Base-by-base conservation (phyloP, 768 basidiomycete species). In the Podaxis rugospora region DNA sequence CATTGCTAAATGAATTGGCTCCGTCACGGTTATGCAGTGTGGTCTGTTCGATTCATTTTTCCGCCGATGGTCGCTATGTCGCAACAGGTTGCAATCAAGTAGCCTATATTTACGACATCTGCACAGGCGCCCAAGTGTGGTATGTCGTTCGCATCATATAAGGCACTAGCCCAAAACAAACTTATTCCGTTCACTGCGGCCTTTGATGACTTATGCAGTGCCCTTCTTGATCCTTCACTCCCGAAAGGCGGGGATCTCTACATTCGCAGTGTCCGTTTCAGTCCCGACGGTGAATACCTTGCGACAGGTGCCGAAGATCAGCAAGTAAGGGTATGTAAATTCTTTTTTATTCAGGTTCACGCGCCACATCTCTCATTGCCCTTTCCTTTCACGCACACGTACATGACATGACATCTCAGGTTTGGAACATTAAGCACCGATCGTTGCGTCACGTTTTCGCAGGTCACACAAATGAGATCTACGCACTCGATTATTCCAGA, bases 221-320 rank as follows among this genome's bases (percentile, higher is more conserved):
- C 59, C 54, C 46, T 58, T 63, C 32, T 53, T 25, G 35, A 59
- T 23, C 73, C 72, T 40, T 70, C 72, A 23, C 66, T 75, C 18
- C 62, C 69, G 0, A 73, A 75, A 56, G 72, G 75, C 1, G 69
- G 70, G 10, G 75, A 77, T 55, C 60, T 74, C 16, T 77, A 76
- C 52, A 75, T 76, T 55, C 73, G 93, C 51, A 91, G 90, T 67
- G 90, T 93, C 16, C 59, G 90, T 62, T 96, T 97, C 76, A 96
- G 93, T 55, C 91, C 93, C 13, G 95, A 98, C 72, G 93, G 95
- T 27, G 93, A 92, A 72, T 87, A 81, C 63, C 83, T 98, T 35
- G 96, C 96, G 32, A 98, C 96, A 3, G 96, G 96, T 7, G 94
- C 95, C 0, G 96, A 98, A 73, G 96, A 98, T 75, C 85, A 90